Evolutionary conservation across 164 flowering plant species (phyloP).

Genomic region (Malania oleifera): DNA sequence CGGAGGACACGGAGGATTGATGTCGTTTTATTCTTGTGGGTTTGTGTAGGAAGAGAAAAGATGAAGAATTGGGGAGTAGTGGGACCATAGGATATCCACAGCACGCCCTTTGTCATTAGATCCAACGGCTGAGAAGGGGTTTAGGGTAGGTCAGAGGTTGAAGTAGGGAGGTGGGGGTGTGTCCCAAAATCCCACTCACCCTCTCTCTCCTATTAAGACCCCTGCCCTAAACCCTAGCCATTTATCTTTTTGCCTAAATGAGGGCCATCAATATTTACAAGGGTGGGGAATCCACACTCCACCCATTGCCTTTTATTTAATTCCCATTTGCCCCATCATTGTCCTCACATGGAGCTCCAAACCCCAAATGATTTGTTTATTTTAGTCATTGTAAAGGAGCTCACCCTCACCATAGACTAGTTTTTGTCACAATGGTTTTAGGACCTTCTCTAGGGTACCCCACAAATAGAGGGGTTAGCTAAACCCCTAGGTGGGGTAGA

Average conservation of each 20-base stretch:
- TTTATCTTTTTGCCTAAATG: conserved; percentile 18
- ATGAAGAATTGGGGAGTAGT: conserved; percentile 7
- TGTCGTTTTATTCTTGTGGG: conserved; percentile 4
- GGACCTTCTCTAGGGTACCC: conserved; percentile 9
- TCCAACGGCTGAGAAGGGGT: conserved; percentile 22
- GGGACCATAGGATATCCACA: conserved; percentile 6
- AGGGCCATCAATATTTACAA: conserved; percentile 17
- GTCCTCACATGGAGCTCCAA: conserved; percentile 62
- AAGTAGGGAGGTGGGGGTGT: conserved; percentile 26
- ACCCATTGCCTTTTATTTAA: conserved; percentile 20
- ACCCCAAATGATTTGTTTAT: conserved; percentile 24
- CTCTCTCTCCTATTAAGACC: too few relatives aligned
- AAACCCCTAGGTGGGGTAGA: conserved; percentile 15
- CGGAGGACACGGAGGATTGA: conserved; percentile 2
- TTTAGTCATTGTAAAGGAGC: conserved; percentile 14
- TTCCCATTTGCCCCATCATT: conserved; percentile 34
- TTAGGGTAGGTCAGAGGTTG: conserved; percentile 16
- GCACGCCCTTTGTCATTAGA: not conserved
- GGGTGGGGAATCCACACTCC: conserved; percentile 20
- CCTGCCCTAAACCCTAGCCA: too few relatives aligned
- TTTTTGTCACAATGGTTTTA: conserved; percentile 3
- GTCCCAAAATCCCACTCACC: conserved; percentile 41
- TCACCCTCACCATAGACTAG: conserved; percentile 16
- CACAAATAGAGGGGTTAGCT: conserved; percentile 11
- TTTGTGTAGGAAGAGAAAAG: too few relatives aligned